Evolutionary conservation across 768 basidiomycete genomes (phyloP).

Genomic region (Tulasnella calospora): DNA sequence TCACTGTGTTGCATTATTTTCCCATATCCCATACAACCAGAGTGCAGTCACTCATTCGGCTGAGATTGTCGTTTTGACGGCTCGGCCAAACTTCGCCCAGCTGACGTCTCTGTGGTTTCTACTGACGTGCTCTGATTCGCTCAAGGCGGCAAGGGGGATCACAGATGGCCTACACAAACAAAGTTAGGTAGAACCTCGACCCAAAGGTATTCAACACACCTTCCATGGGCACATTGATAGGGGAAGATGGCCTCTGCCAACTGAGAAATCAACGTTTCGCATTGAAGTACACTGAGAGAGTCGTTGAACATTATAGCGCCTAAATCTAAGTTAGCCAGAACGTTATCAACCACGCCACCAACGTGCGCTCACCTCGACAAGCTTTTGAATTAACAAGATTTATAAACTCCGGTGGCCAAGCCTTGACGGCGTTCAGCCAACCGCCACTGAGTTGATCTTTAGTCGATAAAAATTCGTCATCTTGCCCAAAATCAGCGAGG

Average conservation of each 20-base stretch:
- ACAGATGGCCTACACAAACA: slow-evolving; percentile 47
- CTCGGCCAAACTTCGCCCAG: slow-evolving; percentile 7
- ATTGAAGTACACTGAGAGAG: slow-evolving; percentile 59
- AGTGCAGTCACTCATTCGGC: not conserved
- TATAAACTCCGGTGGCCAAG: slow-evolving; percentile 76
- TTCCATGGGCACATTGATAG: slow-evolving; percentile 95
- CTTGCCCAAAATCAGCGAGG: slow-evolving; percentile 28
- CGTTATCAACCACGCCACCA: not conserved
- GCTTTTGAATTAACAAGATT: slow-evolving; percentile 92
- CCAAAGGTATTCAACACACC: slow-evolving; percentile 42
- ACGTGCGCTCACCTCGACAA: slow-evolving; percentile 66
- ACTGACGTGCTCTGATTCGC: not conserved
- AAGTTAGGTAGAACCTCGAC: not conserved
- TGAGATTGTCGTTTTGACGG: not conserved
- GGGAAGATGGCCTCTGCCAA: slow-evolving; percentile 74
- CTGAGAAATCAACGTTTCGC: slow-evolving; percentile 58
- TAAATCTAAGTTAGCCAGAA: slow-evolving; percentile 35
- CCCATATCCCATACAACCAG: not conserved
- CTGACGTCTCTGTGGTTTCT: not conserved
- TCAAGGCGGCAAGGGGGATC: slow-evolving; percentile 42
- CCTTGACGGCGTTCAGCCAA: slow-evolving; percentile 71
- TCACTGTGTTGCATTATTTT: not conserved
- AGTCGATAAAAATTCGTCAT: not conserved
- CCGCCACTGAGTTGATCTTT: not conserved
- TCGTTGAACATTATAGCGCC: slow-evolving; percentile 99